Evolutionary conservation across 2,329 filamentous ascomycete genomes (phyloP).

Genomic region (Epichloe sibirici): DNA sequence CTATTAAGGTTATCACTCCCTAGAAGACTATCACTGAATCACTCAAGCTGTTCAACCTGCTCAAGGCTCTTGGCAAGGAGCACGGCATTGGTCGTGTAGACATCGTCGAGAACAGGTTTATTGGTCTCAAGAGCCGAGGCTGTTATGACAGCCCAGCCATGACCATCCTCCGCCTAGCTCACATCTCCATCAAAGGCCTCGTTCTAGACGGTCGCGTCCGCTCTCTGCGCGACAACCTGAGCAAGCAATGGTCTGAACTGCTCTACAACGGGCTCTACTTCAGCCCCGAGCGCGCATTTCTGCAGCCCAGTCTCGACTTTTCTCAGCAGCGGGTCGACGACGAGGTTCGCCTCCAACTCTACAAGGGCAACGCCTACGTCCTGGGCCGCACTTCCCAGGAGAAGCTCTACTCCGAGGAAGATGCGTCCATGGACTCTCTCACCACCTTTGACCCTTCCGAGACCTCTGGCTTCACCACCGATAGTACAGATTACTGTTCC

Average conservation of each 20-base stretch:
- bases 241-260: not conserved
- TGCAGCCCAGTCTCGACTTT: constrained; percentile 3
- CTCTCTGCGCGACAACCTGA: constrained; percentile 1
- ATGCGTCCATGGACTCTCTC: constrained; percentile 35
- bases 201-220: constrained; percentile 1
- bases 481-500: too few species aligned
- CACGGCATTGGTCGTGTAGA: constrained; percentile 1
- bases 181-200: constrained; percentile 1
- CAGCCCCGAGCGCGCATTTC: constrained; percentile 1
- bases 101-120: constrained; percentile 1
- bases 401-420: constrained; percentile 35
- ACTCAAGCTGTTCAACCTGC: not conserved
- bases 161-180: constrained; percentile 1
- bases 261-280: constrained; percentile 3
- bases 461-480: too few species aligned
- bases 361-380: constrained; percentile 25
- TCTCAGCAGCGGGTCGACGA: constrained; percentile 16
- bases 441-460: constrained; percentile 28
- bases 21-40: not conserved
- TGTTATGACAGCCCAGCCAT: constrained; percentile 3
- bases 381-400: constrained; percentile 26
- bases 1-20: not conserved
- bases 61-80: not conserved
- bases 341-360: constrained; percentile 21
- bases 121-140: constrained; percentile 1